phyloP scores from a whole-genome alignment of 768 basidiomycete species.

The Pleurotus pulmonarius region DNA sequence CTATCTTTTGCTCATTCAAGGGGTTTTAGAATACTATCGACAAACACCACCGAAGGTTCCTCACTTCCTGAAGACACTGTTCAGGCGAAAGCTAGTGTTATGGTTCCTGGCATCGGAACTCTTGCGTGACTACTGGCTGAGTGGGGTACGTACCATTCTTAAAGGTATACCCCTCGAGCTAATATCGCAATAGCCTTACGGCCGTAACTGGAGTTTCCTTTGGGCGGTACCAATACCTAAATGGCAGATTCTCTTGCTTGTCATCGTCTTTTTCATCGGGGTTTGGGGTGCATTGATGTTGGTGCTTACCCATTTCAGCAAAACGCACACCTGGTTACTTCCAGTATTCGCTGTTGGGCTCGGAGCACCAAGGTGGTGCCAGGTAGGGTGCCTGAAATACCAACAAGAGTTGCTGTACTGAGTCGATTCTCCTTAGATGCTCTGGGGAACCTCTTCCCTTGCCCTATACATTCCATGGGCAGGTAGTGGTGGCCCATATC shows the following conservation, averaged over 20 bases:
- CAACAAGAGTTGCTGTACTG: neutral
- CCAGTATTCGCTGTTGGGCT: conserved; percentile 95
- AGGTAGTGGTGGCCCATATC: conserved; percentile 78
- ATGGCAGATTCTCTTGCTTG: conserved; percentile 78
- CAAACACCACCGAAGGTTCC: conserved; percentile 95
- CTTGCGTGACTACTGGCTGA: conserved; percentile 89
- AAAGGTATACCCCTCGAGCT: conserved; percentile 4
- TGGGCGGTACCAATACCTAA: conserved; percentile 83
- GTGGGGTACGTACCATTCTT: conserved; percentile 53
- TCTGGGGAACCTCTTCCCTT: conserved; percentile 94
- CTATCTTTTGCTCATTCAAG: conserved; percentile 11
- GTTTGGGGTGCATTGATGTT: conserved; percentile 78
- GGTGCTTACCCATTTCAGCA: conserved; percentile 81
- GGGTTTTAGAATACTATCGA: conserved; percentile 69
- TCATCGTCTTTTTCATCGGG: conserved; percentile 80
- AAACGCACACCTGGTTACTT: conserved; percentile 92
- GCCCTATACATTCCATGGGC: conserved; percentile 95
- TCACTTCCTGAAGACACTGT: conserved; percentile 84
- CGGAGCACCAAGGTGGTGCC: conserved; percentile 94
- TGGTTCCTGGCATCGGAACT: conserved; percentile 93
- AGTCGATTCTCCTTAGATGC: conserved; percentile 46
- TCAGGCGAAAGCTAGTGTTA: conserved; percentile 86
- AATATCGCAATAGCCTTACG: conserved; percentile 64
- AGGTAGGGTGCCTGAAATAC: conserved; percentile 38
- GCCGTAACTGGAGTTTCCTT: conserved; percentile 92